phyloP scores from a whole-genome alignment of 2,329 filamentous ascomycete genomes.

The Pleochaeta shiraiana region DNA sequence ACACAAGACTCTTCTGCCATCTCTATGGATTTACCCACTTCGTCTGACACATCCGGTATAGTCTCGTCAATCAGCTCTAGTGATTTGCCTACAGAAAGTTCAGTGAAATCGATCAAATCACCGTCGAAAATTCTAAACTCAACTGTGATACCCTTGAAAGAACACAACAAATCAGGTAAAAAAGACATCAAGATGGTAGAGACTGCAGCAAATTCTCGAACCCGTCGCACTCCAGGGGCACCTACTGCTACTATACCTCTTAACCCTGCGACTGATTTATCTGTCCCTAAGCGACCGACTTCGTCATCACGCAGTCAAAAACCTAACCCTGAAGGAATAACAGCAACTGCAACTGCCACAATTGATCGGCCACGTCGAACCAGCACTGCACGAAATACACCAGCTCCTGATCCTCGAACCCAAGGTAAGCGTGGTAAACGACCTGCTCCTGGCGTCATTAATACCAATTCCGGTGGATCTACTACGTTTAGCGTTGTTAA shows the following conservation, averaged over 20 bases:
- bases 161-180: slow-evolving; percentile 9
- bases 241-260: slow-evolving; percentile 9
- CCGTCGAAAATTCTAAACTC: slow-evolving; percentile 18
- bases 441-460: slow-evolving; percentile 52
- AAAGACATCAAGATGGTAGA: slow-evolving; percentile 10
- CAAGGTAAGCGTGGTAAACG: slow-evolving; percentile 39
- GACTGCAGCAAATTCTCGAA: slow-evolving; percentile 8
- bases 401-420: slow-evolving; percentile 22
- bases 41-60: not conserved
- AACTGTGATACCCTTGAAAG: slow-evolving; percentile 16
- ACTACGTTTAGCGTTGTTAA: slow-evolving; percentile 43
- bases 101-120: slow-evolving; percentile 7
- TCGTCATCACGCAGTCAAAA: slow-evolving; percentile 18
- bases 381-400: slow-evolving; percentile 21
- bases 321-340: slow-evolving; percentile 11
- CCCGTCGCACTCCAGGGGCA: slow-evolving; percentile 9
- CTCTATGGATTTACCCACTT: not conserved
- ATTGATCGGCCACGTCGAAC: slow-evolving; percentile 18
- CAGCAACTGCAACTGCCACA: slow-evolving; percentile 9
- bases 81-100: not conserved
- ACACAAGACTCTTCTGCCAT: not conserved
- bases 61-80: not conserved
- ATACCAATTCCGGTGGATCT: slow-evolving; percentile 22
- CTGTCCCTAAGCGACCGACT: slow-evolving; percentile 10
- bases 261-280: slow-evolving; percentile 5